phyloP scores from a whole-genome alignment of 441 rosid species.

The Bocquillonia castaneifolia region DNA sequence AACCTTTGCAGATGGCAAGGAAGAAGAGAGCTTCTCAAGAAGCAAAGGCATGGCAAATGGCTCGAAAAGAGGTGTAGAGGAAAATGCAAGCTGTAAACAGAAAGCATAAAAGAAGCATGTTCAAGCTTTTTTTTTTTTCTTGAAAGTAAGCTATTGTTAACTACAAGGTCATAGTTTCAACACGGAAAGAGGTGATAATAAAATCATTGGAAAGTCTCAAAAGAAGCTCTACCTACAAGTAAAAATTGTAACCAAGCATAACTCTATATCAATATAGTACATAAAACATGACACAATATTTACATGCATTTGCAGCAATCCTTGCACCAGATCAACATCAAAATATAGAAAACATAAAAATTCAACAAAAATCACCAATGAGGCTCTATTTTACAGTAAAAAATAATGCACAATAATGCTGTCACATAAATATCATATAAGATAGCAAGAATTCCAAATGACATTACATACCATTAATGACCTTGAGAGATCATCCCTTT shows the following conservation, averaged over 20 bases:
- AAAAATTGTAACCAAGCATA: background rate
- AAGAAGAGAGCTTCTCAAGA: slow-evolving; percentile 88
- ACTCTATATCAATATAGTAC: background rate
- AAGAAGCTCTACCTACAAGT: background rate
- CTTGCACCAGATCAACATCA: background rate
- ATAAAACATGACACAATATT: background rate
- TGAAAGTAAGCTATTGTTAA: background rate
- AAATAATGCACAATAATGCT: background rate
- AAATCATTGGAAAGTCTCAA: background rate
- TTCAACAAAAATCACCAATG: background rate
- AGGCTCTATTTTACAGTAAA: background rate
- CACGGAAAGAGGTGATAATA: background rate
- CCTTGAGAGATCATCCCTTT: slow-evolving; percentile 74
- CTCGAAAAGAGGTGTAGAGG: slow-evolving; percentile 78
- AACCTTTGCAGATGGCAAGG: slow-evolving; percentile 81
- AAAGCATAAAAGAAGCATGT: slow-evolving; percentile 4
- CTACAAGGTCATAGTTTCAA: background rate
- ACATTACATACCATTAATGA: slow-evolving; percentile 59
- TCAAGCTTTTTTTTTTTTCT: background rate
- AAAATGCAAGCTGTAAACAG: slow-evolving; percentile 58
- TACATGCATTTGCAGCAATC: background rate
- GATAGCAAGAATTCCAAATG: slow-evolving; percentile 17
- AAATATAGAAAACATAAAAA: background rate
- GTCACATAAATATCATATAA: background rate
- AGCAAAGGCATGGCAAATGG: slow-evolving; percentile 82